These are phyloP conservation scores for Berkeleyomyces basicola DNA, from an alignment of 2,329 filamentous ascomycete genomes.

Conservation along the genomic window DNA sequence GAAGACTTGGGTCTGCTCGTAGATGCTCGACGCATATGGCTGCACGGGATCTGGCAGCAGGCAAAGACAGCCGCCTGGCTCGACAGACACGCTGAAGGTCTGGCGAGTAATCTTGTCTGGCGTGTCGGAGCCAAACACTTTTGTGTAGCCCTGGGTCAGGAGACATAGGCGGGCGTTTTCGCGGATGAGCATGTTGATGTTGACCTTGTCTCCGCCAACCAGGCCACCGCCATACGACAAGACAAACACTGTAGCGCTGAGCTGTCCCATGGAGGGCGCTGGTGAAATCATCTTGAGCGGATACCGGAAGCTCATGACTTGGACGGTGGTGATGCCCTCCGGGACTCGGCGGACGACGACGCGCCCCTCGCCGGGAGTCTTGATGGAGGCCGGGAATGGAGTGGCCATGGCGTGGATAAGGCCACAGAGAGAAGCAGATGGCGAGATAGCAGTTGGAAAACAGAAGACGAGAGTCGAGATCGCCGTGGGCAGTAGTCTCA, in stretches of 20 bases:
- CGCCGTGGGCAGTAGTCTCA: too few species aligned
- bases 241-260: conserved; percentile 67
- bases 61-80: conserved; percentile 37
- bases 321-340: conserved; percentile 52
- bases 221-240: conserved; percentile 90
- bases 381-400: conserved; percentile 62
- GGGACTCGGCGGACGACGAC: conserved; percentile 61
- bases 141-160: conserved; percentile 69
- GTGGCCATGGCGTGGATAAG: conserved; percentile 31
- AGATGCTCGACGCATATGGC: conserved; percentile 70
- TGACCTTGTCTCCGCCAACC: conserved; percentile 70
- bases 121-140: conserved; percentile 70
- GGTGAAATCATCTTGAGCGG: conserved; percentile 87
- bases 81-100: conserved; percentile 34
- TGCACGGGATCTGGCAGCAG: conserved; percentile 83
- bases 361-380: conserved; percentile 59
- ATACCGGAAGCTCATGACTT: conserved; percentile 73
- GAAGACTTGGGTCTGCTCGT: conserved; percentile 73
- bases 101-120: conserved; percentile 41
- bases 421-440: not conserved
- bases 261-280: conserved; percentile 43
- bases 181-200: conserved; percentile 52
- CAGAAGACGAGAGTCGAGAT: not conserved
- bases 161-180: conserved; percentile 48
- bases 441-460: not conserved